Evolutionary conservation across 164 flowering plant genomes (phyloP), one percentile per base, ranked within the genome.

Genomic region (Macadamia tetraphylla): DNA sequence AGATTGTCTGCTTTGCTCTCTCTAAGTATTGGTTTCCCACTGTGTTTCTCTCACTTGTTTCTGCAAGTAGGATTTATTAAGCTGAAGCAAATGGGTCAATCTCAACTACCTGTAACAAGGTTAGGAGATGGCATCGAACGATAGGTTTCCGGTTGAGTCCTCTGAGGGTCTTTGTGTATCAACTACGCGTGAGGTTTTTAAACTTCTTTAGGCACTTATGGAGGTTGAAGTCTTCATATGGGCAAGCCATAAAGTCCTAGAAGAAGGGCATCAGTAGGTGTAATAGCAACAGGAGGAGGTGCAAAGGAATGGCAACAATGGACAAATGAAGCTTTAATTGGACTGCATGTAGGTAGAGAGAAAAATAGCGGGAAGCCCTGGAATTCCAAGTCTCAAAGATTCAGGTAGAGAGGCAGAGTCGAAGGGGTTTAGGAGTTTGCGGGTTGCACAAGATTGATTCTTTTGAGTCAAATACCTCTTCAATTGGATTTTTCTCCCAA

Each of bases 101-200:
- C 23, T 48, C 65, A 52, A 8, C n/a, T 57, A 53, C 58, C 29
- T 66, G 69, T 59, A n/a, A 40, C 49, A 49, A 66, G 64, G 66
- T 67, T 40, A 23, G 44, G 29, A 18, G 67, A 62, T 58, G 67
- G 71, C 65, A 59, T 5, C 55, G 17, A 48, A 18, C 14, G 42
- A 58, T 70, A 73, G 86, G 83, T 17, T 75, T 84, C 60, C 66
- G 78, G 58, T 43, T 83, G 9, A 80, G 71, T 67, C 63, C 77
- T 7, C 75, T 66, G 53, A 78, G 81, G 76, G 71, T 84, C 15
- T 76, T 78, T 4, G 74, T 85, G 9, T 80, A 73, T 6, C 51
- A 80, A 18, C 68, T 87, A 6, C 77, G 81, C 0, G 46, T 56
- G 6, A 78, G 77, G 73, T 70, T 85, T 63, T 23, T 77, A 9